Conservation (phyloP, 805 yeast genomes). For the Teunomyces barrocoloradensis region DNA sequence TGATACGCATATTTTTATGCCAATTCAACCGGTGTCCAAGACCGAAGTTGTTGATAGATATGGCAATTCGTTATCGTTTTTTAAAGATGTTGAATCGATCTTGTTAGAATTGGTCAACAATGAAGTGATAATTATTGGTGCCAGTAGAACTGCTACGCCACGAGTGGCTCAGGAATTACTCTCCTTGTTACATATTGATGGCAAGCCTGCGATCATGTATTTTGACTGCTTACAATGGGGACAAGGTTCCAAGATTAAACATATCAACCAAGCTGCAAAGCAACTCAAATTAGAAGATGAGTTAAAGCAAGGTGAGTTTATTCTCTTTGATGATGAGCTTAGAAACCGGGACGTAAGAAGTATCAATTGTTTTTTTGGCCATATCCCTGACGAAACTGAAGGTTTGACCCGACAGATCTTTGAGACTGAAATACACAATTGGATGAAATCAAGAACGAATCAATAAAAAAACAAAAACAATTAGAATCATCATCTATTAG, state of each 20-base stretch:
- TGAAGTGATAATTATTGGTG: conserved; percentile 57
- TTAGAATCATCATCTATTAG: neutral
- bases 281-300: conserved; percentile 48
- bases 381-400: conserved; percentile 52
- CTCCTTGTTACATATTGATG: conserved; percentile 49
- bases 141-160: conserved; percentile 80
- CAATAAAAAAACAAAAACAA: neutral
- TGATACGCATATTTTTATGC: conserved; percentile 66
- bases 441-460: conserved; percentile 18
- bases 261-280: conserved; percentile 49
- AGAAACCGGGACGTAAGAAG: conserved; percentile 74
- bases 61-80: conserved; percentile 58
- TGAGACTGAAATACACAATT: conserved; percentile 39
- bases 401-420: conserved; percentile 61
- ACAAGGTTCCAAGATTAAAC: conserved; percentile 56
- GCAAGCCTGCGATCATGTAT: conserved; percentile 47
- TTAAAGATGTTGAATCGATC: conserved; percentile 66
- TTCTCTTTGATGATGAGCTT: conserved; percentile 74
- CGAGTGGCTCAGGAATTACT: conserved; percentile 68
- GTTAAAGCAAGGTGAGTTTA: conserved; percentile 38
- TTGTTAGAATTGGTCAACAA: conserved; percentile 49
- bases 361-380: conserved; percentile 68
- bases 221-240: conserved; percentile 72
- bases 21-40: conserved; percentile 28
- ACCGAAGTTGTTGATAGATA: conserved; percentile 47